Percentiles rank a stretch among this genome's conserved stretches.
Evolutionary conservation across 1,284 basidiomycete genomes (phyloP).

Genomic region (Heterobasidion parviporum): DNA sequence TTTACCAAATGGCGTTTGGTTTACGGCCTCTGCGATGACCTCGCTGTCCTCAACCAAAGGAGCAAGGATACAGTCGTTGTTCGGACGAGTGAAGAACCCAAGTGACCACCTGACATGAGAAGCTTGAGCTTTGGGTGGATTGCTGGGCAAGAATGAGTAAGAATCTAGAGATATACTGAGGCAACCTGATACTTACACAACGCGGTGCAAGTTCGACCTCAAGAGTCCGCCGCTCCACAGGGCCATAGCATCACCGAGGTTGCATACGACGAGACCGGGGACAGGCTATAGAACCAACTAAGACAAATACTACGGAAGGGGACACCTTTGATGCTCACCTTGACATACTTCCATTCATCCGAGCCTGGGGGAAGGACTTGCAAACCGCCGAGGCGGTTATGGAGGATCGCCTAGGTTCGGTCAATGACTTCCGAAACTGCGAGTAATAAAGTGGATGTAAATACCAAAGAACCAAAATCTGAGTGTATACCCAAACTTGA

Average conservation of each 20-base stretch:
- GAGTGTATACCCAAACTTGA: slow-evolving; percentile 27
- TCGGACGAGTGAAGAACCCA: not conserved
- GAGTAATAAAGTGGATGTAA: not conserved
- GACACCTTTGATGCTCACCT: slow-evolving; percentile 24
- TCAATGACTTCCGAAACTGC: not conserved
- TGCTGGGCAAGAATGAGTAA: not conserved
- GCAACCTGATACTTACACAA: not conserved
- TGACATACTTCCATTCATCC: slow-evolving; percentile 60
- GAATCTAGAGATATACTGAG: not conserved
- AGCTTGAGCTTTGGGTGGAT: not conserved
- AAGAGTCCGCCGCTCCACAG: not conserved
- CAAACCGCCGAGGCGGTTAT: slow-evolving; percentile 64
- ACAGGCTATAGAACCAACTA: slow-evolving; percentile 18
- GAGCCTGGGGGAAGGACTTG: slow-evolving; percentile 60
- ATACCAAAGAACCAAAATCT: slow-evolving; percentile 27
- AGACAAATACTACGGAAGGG: not conserved
- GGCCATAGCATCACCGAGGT: slow-evolving; percentile 3
- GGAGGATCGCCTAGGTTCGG: slow-evolving; percentile 43
- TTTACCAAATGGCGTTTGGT: not conserved
- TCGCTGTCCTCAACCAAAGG: not conserved
- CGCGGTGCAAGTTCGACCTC: not conserved
- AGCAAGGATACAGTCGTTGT: not conserved
- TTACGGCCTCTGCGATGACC: not conserved
- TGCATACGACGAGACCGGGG: slow-evolving; percentile 22
- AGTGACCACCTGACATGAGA: not conserved